phyloP scores from a whole-genome alignment of 2,329 filamentous ascomycete genomes.

The Calonectria pteridis region DNA sequence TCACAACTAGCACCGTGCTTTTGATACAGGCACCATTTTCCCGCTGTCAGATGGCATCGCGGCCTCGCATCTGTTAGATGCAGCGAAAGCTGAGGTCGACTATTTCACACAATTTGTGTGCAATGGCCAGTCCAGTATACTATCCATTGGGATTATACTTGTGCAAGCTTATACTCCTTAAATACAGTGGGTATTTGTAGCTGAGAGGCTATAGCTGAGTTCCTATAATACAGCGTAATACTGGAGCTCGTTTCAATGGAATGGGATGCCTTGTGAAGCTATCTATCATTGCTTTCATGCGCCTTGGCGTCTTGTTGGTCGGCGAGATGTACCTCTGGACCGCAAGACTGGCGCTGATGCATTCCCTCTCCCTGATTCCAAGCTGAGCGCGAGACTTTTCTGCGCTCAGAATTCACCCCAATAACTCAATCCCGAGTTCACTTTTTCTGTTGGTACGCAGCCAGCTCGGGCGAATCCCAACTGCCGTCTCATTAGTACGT shows the following conservation, averaged over 20 bases:
- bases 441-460: background rate
- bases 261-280: background rate
- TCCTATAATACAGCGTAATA: background rate
- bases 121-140: background rate
- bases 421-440: background rate
- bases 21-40: no score
- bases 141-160: background rate
- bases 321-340: background rate
- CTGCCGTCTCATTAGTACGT: background rate
- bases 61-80: no score
- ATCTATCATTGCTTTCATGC: background rate
- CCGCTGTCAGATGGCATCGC: no score
- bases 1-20: no score
- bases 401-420: background rate
- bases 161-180: background rate
- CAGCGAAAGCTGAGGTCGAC: background rate
- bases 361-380: background rate
- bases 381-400: background rate
- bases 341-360: background rate
- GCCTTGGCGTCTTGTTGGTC: background rate
- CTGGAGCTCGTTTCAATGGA: background rate
- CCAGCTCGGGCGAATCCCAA: background rate
- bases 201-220: background rate
- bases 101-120: background rate
- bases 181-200: background rate